Base-by-base conservation (phyloP, 2,329 filamentous ascomycete species). In the Botrytis hyacinthi region DNA sequence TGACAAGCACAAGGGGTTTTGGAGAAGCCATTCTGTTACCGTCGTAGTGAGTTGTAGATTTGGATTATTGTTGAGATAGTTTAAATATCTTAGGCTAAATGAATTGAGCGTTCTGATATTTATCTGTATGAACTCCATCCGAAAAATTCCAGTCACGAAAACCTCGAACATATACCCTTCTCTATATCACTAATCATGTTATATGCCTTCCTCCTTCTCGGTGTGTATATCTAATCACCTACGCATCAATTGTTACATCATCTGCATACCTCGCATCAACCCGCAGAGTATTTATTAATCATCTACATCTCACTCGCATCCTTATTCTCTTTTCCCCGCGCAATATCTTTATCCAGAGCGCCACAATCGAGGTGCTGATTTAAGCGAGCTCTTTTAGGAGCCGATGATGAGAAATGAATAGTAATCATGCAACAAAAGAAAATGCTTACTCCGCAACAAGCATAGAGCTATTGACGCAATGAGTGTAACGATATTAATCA, bases 1-100 rank as follows among this genome's bases (percentile, higher is more conserved):
- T 81, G 48, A 82, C 66, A 82, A 84, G 80, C 91, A 93, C 57
- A 84, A 85, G 79, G 86, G 90, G 59, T 83, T 83, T 57, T 83
- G 80, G 37, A 26, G 61, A 72, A 20, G 70, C 4, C 70, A 72
- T 74, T 51, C 35, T 60, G 37, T 46, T 62, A 37, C 26, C 29
- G 10, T 18, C 16, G 3, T 32, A 18, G 10, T 12, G 7, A 54
- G 32, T 10, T 32, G 18, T 65, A 6, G 22, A 54, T 42, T 42
- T 8, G 22, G 32, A 40, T 26, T 54, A 14, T 37, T 10, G 8
- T 57, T 26, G 9, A 4, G 18, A 29, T 16, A 57, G 4, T 32
- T 32, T 4, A 12, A 42, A 57, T 57, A 1, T 42, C 6, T 10
- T 29, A 3, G 22, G 42, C 5, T 42, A 12, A 12, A 32, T 26